Evolutionary conservation across 192 early-diverging fungal species (phyloP).

Genomic region (Physocladia obscura): DNA sequence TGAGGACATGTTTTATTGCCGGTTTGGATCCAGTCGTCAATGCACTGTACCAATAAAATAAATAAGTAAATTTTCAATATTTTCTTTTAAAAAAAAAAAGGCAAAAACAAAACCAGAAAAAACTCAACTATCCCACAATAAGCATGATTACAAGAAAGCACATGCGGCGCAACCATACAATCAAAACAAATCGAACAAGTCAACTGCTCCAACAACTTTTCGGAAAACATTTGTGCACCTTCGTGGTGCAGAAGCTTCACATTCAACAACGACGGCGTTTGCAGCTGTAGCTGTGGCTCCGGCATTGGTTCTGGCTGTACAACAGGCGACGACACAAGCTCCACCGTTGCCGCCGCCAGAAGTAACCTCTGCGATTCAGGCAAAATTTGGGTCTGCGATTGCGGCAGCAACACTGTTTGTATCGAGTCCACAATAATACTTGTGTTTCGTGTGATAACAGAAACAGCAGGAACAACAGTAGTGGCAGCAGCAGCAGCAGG

Average conservation of each 20-base stretch:
- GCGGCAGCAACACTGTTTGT: no score
- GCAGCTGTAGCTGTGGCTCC: no score
- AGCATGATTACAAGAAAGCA: background rate
- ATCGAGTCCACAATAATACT: no score
- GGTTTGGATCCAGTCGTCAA: constrained; percentile 9
- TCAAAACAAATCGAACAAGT: constrained; percentile 17
- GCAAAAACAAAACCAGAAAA: background rate
- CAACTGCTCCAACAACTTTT: constrained; percentile 13
- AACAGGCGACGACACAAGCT: no score
- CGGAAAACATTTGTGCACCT: background rate
- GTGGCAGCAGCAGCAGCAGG: no score
- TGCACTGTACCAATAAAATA: background rate
- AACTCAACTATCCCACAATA: constrained; percentile 1
- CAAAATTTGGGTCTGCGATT: no score
- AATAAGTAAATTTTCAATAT: background rate
- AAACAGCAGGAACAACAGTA: no score
- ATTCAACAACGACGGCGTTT: background rate
- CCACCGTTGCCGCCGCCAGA: no score
- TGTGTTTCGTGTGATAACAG: no score
- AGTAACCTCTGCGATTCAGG: no score
- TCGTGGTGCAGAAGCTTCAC: background rate
- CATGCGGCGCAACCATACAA: constrained; percentile 15
- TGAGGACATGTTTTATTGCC: constrained; percentile 16
- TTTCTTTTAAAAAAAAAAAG: background rate
- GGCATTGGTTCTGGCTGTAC: no score